Evolutionary conservation across 495 filamentous ascomycete species (phyloP).

Genomic region (Tuber calosporum): DNA sequence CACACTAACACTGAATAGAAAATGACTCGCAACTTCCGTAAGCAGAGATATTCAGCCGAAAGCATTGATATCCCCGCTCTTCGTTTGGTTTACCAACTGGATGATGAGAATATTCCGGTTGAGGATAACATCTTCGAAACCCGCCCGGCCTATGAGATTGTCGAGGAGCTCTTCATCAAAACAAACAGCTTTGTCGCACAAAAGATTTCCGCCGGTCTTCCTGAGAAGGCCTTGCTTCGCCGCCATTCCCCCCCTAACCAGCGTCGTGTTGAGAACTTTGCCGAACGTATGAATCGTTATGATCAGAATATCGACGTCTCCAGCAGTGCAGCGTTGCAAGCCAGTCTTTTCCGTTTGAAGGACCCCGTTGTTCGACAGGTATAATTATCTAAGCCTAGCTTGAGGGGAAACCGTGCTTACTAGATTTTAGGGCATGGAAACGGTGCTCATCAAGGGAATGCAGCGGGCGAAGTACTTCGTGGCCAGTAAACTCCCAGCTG

Average conservation of each 20-base stretch:
- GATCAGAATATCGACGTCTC: slow-evolving; percentile 81
- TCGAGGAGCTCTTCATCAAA: slow-evolving; percentile 89
- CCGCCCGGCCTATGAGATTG: slow-evolving; percentile 78
- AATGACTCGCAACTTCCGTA: slow-evolving; percentile 78
- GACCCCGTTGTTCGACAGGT: slow-evolving; percentile 80
- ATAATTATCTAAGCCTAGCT: slow-evolving; percentile 13
- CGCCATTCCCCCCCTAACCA: slow-evolving; percentile 77
- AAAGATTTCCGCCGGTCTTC: slow-evolving; percentile 67
- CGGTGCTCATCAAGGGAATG: slow-evolving; percentile 86
- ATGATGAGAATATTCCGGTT: slow-evolving; percentile 95
- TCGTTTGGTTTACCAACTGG: slow-evolving; percentile 84
- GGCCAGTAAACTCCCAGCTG: slow-evolving; percentile 61
- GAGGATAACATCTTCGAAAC: slow-evolving; percentile 94
- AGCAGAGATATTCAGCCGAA: slow-evolving; percentile 71
- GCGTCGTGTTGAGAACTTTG: slow-evolving; percentile 80
- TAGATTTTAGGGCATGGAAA: slow-evolving; percentile 73
- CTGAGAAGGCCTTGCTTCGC: slow-evolving; percentile 87
- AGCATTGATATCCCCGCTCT: slow-evolving; percentile 72
- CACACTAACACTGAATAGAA: slow-evolving; percentile 45
- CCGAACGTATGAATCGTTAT: slow-evolving; percentile 83
- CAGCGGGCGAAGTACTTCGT: slow-evolving; percentile 92
- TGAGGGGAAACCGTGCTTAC: slow-evolving; percentile 10
- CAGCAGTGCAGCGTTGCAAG: slow-evolving; percentile 84
- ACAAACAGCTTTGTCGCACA: slow-evolving; percentile 83
- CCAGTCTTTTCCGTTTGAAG: slow-evolving; percentile 82